A percentile compares a stretch with the other conserved stretches of the same genome.
Conservation (phyloP, 768 basidiomycete genomes). For the Rhodotorula diobovata region DNA sequence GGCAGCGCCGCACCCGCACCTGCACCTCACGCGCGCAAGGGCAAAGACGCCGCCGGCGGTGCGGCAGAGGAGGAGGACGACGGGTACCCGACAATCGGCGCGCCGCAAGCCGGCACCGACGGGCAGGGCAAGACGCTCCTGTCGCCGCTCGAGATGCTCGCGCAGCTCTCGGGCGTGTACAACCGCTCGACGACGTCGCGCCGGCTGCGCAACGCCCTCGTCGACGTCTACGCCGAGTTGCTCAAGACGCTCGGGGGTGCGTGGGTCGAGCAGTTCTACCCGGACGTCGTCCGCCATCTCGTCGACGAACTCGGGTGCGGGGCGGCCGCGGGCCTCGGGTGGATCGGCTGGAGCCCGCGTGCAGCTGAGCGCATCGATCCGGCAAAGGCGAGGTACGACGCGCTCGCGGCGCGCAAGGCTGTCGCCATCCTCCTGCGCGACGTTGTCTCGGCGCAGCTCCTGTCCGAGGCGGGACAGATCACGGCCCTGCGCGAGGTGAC, state of each 20-base stretch:
- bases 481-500: constrained; percentile 81
- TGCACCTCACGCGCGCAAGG: constrained; percentile 53
- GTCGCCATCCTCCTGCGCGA: constrained; percentile 76
- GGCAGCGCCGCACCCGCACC: constrained; percentile 50
- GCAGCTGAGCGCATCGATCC: constrained; percentile 46
- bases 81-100: constrained; percentile 52
- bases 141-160: constrained; percentile 71
- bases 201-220: constrained; percentile 73
- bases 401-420: constrained; percentile 63
- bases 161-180: constrained; percentile 70
- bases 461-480: constrained; percentile 92
- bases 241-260: constrained; percentile 66
- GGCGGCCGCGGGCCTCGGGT: constrained; percentile 30
- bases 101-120: constrained; percentile 48
- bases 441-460: constrained; percentile 77
- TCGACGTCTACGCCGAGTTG: constrained; percentile 79
- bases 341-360: constrained; percentile 31
- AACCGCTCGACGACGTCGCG: constrained; percentile 67
- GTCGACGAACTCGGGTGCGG: constrained; percentile 39
- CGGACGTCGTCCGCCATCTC: constrained; percentile 72
- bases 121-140: constrained; percentile 67
- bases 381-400: constrained; percentile 63
- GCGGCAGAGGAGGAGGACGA: constrained; percentile 57
- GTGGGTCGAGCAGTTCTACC: constrained; percentile 79
- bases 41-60: constrained; percentile 49